Percentiles rank a stretch among this genome's conserved stretches.
phyloP scores from a whole-genome alignment of 2,329 filamentous ascomycete species.

The Paramyrothecium roridum region DNA sequence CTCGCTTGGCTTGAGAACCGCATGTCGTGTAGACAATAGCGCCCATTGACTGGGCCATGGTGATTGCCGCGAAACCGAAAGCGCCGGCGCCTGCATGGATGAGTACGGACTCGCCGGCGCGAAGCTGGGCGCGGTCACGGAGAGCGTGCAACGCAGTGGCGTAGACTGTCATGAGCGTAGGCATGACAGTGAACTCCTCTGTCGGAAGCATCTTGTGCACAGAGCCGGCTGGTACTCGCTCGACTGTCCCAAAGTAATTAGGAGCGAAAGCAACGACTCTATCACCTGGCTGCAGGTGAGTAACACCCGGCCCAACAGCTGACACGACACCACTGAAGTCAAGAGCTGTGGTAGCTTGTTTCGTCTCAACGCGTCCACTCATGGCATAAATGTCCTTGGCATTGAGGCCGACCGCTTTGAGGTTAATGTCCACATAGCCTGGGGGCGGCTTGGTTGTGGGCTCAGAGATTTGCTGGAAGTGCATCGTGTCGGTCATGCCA shows the following conservation, averaged over 20 bases:
- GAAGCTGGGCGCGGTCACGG: constrained; percentile 19
- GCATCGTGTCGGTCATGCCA: constrained; percentile 12
- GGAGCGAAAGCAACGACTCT: constrained; percentile 20
- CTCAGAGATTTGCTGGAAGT: constrained; percentile 12
- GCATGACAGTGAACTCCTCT: constrained; percentile 13
- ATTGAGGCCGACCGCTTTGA: constrained; percentile 12
- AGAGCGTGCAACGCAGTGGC: constrained; percentile 28
- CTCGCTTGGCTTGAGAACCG: neutral
- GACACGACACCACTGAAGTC: constrained; percentile 23
- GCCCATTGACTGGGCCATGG: constrained; percentile 21
- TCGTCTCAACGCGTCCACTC: constrained; percentile 20
- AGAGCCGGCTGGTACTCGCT: neutral
- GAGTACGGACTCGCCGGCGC: constrained; percentile 23
- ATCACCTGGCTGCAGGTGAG: constrained; percentile 16
- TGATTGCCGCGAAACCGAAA: constrained; percentile 32
- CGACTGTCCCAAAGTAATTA: constrained; percentile 14
- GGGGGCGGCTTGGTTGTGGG: constrained; percentile 2
- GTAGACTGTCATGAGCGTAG: constrained; percentile 12
- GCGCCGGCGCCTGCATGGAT: constrained; percentile 31
- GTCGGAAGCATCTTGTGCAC: constrained; percentile 3
- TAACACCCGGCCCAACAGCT: constrained; percentile 10
- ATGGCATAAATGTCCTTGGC: constrained; percentile 22
- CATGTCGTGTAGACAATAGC: constrained; percentile 13
- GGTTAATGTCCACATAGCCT: constrained; percentile 1
- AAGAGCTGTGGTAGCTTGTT: constrained; percentile 4